Conservation (phyloP, 2,329 filamentous ascomycete genomes). For the Aureobasidium uvarum region DNA sequence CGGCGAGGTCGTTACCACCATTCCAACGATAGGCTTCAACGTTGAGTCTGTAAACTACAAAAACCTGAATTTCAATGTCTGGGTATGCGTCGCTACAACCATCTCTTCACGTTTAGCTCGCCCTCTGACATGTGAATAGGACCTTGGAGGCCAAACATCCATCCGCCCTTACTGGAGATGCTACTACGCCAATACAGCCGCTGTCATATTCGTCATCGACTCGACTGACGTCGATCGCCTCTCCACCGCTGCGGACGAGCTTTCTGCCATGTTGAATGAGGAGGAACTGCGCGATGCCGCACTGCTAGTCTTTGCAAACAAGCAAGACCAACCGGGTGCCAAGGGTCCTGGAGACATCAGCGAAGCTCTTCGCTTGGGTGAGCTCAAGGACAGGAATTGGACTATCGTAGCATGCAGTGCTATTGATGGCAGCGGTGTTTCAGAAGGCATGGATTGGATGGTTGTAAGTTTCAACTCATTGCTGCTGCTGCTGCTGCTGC, state of each 20-base stretch:
- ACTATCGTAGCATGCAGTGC: constrained; percentile 98
- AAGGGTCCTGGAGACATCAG: constrained; percentile 97
- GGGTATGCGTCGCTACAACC: constrained; percentile 61
- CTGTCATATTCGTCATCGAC: constrained; percentile 98
- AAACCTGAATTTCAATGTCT: constrained; percentile 98
- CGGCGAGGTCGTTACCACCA: constrained; percentile 97
- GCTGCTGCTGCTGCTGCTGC: background rate
- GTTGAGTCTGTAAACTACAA: constrained; percentile 98
- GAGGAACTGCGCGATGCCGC: constrained; percentile 93
- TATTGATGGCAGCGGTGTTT: constrained; percentile 90
- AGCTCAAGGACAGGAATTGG: constrained; percentile 96
- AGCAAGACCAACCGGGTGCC: constrained; percentile 96
- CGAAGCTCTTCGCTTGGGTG: constrained; percentile 83
- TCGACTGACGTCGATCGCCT: constrained; percentile 96
- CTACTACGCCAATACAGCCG: constrained; percentile 98
- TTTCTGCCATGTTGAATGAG: constrained; percentile 93
- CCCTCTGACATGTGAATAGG: constrained; percentile 50
- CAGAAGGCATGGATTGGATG: constrained; percentile 99
- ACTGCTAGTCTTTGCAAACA: constrained; percentile 95
- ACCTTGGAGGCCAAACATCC: constrained; percentile 96
- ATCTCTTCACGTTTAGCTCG: constrained; percentile 25
- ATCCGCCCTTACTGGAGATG: constrained; percentile 99
- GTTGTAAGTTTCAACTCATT: constrained; percentile 60
- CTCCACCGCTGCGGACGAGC: constrained; percentile 86
- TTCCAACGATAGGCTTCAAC: constrained; percentile 99